phyloP scores from a whole-genome alignment of 2,329 filamentous ascomycete genomes.

The Fusarium verrucosum region DNA sequence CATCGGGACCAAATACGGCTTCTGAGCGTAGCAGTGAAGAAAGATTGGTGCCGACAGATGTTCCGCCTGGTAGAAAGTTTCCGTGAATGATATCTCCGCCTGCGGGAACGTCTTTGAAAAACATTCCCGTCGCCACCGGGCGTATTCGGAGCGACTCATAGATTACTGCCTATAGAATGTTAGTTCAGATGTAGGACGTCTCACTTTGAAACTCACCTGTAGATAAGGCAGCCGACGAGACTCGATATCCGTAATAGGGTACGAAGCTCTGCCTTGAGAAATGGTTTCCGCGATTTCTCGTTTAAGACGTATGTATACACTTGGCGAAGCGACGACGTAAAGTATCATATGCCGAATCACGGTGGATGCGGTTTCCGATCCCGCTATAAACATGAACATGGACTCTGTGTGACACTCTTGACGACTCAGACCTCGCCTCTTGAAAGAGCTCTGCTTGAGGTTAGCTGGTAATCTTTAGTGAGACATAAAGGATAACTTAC shows the following conservation, averaged over 20 bases:
- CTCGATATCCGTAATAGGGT: background rate
- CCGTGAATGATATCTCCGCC: background rate
- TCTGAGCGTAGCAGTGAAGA: background rate
- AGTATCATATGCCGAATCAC: background rate
- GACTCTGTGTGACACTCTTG: conserved; percentile 1
- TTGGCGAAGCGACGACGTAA: background rate
- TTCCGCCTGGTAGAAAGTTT: background rate
- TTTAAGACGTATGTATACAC: background rate
- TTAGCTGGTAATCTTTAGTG: background rate
- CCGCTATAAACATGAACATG: background rate
- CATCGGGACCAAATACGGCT: background rate
- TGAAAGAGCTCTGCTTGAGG: background rate
- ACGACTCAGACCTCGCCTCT: background rate
- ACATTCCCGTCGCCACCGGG: background rate
- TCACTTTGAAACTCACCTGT: background rate
- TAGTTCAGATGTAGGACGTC: background rate
- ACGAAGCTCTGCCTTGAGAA: background rate
- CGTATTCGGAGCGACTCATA: background rate
- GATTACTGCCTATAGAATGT: background rate
- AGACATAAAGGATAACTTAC: background rate
- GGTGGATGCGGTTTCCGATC: background rate
- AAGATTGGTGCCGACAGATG: background rate
- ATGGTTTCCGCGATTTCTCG: background rate
- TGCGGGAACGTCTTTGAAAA: background rate
- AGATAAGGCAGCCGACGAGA: background rate